phyloP scores from a whole-genome alignment of 257 asterid species.

The Plectranthus barbatus region DNA sequence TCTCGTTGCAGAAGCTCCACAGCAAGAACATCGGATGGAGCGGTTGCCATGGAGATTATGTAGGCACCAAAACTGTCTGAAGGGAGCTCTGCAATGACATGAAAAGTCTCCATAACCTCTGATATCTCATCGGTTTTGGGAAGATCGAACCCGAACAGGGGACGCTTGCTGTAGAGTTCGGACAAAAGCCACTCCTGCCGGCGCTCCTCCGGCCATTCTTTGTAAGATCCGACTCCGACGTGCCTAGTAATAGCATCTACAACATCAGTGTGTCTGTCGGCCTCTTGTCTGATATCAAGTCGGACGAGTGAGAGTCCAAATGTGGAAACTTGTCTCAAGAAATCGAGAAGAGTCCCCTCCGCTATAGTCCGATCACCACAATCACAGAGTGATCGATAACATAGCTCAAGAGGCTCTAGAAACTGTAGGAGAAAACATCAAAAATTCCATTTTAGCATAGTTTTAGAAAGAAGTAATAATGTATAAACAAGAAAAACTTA shows the following conservation, averaged over 20 bases:
- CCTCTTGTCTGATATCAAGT: conserved; percentile 86
- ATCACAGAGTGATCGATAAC: conserved; percentile 70
- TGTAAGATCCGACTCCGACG: conserved; percentile 73
- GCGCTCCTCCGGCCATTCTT: no score
- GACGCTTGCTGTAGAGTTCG: no score
- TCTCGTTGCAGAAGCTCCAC: conserved; percentile 70
- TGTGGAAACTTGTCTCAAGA: conserved; percentile 75
- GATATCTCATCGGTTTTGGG: conserved; percentile 74
- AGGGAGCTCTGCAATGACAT: conserved; percentile 63
- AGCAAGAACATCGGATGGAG: no score
- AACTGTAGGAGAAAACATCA: conserved; percentile 33
- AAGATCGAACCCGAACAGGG: conserved; percentile 68
- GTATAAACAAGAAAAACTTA: neutral
- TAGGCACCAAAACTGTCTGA: conserved; percentile 71
- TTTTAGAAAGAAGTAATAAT: no score
- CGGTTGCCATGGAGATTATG: no score
- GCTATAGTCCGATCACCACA: conserved; percentile 76
- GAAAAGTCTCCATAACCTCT: conserved; percentile 61
- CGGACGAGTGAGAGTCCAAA: conserved; percentile 80
- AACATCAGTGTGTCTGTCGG: conserved; percentile 83
- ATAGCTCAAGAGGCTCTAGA: conserved; percentile 81
- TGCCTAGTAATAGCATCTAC: conserved; percentile 71
- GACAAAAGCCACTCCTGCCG: conserved; percentile 82
- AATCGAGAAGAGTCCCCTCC: conserved; percentile 85
- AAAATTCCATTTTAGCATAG: neutral